Evolutionary conservation across 441 rosid genomes (phyloP).

Genomic region (Populus hybrid): DNA sequence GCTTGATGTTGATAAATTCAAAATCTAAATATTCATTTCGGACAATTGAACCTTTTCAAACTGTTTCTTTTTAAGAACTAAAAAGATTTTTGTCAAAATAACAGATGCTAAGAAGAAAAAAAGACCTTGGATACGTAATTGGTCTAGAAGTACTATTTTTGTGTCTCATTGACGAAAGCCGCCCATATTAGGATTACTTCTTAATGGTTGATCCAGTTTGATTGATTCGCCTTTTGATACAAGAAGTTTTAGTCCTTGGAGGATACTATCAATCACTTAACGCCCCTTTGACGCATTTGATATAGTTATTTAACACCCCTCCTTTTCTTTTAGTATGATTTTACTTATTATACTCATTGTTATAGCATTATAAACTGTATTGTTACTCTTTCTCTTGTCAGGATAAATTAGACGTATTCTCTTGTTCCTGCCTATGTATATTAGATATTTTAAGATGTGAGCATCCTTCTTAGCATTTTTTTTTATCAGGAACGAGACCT

Average conservation of each 20-base stretch:
- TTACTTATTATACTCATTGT: not conserved
- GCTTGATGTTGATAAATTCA: too few relatives aligned
- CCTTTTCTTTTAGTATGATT: not conserved
- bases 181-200: conserved; percentile 6
- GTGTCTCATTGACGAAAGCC: not conserved
- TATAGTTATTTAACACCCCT: not conserved
- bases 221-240: not conserved
- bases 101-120: too few relatives aligned
- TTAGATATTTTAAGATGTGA: not conserved
- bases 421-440: not conserved
- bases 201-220: conserved; percentile 14
- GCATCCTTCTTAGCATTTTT: not conserved
- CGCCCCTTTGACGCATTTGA: not conserved
- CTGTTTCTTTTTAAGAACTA: too few relatives aligned
- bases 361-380: not conserved
- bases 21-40: too few relatives aligned
- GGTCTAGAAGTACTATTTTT: too few relatives aligned
- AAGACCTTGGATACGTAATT: too few relatives aligned
- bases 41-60: too few relatives aligned
- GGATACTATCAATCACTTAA: not conserved
- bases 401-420: not conserved
- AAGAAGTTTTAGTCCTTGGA: too few relatives aligned
- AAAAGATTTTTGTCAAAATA: too few relatives aligned
- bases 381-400: not conserved
- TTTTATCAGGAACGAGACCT: too few relatives aligned